Evolutionary conservation across 2,329 filamentous ascomycete genomes (phyloP).

Genomic region (Aspergillus novoparasiticus): DNA sequence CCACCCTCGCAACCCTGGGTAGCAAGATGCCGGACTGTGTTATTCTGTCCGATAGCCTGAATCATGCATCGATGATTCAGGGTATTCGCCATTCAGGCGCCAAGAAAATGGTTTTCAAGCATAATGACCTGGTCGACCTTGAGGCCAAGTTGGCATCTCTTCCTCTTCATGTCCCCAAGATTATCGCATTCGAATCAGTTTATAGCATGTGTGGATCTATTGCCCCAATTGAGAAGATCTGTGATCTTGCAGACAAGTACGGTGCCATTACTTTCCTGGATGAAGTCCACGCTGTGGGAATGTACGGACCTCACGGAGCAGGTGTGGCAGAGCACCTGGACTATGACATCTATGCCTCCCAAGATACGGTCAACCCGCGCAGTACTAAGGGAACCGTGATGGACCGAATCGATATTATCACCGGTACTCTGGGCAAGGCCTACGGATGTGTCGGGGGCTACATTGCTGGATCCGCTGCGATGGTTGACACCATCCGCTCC

Average conservation of each 20-base stretch:
- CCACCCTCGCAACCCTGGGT: slow-evolving; percentile 92
- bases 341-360: slow-evolving; percentile 79
- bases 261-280: slow-evolving; percentile 96
- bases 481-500: slow-evolving; percentile 92
- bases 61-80: slow-evolving; percentile 99
- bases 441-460: slow-evolving; percentile 98
- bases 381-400: slow-evolving; percentile 74
- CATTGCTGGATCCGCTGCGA: slow-evolving; percentile 82
- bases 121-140: slow-evolving; percentile 92
- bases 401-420: slow-evolving; percentile 97
- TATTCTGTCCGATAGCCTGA: slow-evolving; percentile 94
- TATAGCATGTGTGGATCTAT: slow-evolving; percentile 99
- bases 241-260: slow-evolving; percentile 95
- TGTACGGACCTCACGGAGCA: slow-evolving; percentile 95
- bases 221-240: slow-evolving; percentile 93
- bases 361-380: slow-evolving; percentile 57
- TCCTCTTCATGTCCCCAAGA: slow-evolving; percentile 84
- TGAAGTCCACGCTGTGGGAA: slow-evolving; percentile 97
- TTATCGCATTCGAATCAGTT: slow-evolving; percentile 97
- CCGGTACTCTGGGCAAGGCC: slow-evolving; percentile 93
- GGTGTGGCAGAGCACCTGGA: slow-evolving; percentile 98
- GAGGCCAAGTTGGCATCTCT: slow-evolving; percentile 90
- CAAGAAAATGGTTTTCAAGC: slow-evolving; percentile 97
- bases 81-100: slow-evolving; percentile 96
- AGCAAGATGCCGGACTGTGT: slow-evolving; percentile 96